A percentile compares a stretch with the other conserved stretches of the same genome.
phyloP scores from a whole-genome alignment of 2,329 filamentous ascomycete genomes.

The Pestalotiopsis sp. region DNA sequence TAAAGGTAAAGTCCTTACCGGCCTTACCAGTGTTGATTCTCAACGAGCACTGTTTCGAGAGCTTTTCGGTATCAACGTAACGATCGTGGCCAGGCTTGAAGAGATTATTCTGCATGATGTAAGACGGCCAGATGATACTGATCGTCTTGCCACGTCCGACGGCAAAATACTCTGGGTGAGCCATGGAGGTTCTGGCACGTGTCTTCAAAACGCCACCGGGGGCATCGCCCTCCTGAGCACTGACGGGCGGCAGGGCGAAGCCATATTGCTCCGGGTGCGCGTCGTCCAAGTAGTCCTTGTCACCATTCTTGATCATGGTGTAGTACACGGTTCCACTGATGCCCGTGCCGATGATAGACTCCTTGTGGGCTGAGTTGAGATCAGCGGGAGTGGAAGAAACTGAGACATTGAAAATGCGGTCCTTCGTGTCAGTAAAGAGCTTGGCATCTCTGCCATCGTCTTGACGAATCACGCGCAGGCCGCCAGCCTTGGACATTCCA shows the following conservation, averaged over 20 bases:
- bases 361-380: slow-evolving; percentile 60
- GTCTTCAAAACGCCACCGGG: slow-evolving; percentile 95
- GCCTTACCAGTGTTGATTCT: slow-evolving; percentile 98
- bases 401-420: slow-evolving; percentile 93
- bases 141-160: slow-evolving; percentile 96
- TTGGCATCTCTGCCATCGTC: slow-evolving; percentile 91
- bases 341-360: slow-evolving; percentile 88
- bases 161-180: slow-evolving; percentile 90
- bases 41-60: slow-evolving; percentile 82
- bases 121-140: slow-evolving; percentile 77
- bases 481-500: slow-evolving; percentile 89
- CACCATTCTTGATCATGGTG: slow-evolving; percentile 75
- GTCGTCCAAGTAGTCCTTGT: slow-evolving; percentile 79
- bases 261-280: slow-evolving; percentile 81
- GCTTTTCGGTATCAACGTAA: slow-evolving; percentile 82
- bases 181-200: slow-evolving; percentile 84
- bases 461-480: slow-evolving; percentile 90
- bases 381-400: slow-evolving; percentile 71
- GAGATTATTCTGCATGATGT: slow-evolving; percentile 62
- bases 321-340: slow-evolving; percentile 98
- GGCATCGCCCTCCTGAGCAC: slow-evolving; percentile 83
- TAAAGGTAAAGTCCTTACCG: slow-evolving; percentile 97
- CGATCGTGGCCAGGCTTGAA: slow-evolving; percentile 67
- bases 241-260: slow-evolving; percentile 86
- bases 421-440: slow-evolving; percentile 86